Evolutionary conservation across 257 asterid species (phyloP).

Genomic region (Ilex asprella): DNA sequence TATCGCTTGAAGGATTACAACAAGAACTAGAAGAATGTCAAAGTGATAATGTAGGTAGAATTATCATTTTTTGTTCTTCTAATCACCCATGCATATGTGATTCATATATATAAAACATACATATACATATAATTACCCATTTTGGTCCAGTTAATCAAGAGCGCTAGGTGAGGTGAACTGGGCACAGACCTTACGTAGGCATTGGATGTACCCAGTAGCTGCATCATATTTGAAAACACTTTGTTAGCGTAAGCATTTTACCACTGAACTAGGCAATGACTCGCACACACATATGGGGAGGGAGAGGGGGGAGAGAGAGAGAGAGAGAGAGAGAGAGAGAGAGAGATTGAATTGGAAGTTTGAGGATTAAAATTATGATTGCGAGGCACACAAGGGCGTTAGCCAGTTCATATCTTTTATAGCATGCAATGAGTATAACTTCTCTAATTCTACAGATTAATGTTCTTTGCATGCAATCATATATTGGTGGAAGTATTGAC

Average conservation of each 20-base stretch:
- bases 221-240: background rate
- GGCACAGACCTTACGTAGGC: background rate
- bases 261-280: no score
- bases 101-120: no score
- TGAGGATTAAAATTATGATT: no score
- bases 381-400: no score
- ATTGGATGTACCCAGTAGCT: background rate
- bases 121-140: no score
- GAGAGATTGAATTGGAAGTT: no score
- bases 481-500: background rate
- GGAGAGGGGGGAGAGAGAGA: no score
- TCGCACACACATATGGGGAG: no score
- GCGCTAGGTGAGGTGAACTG: background rate
- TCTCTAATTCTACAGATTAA: background rate
- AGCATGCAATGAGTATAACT: no score
- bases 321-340: no score
- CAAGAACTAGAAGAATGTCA: constrained; percentile 91
- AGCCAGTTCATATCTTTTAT: no score
- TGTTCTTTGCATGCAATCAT: background rate
- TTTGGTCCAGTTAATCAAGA: background rate
- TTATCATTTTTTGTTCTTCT: background rate
- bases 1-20: constrained; percentile 86
- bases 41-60: constrained; percentile 67
- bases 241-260: no score
- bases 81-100: background rate